A percentile compares a stretch with the other conserved stretches of the same genome.
phyloP scores from a whole-genome alignment of 257 asterid genomes.

The Solanum ossicruentum region DNA sequence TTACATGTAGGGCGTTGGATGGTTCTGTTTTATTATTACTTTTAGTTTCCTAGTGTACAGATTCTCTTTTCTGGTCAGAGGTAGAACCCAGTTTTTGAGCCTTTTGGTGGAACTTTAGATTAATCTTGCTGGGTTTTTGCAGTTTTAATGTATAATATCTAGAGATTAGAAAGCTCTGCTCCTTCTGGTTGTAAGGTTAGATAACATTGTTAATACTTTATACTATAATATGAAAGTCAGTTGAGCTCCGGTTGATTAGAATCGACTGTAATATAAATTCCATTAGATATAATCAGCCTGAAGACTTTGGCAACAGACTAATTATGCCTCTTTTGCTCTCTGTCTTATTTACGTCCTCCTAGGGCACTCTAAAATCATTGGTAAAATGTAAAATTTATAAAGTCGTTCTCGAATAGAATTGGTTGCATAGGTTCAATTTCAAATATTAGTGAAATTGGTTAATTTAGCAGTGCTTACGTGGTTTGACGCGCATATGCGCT shows the following conservation, averaged over 20 bases:
- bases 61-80: not conserved
- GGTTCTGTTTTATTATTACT: not conserved
- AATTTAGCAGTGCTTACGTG: not conserved
- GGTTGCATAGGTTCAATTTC: not conserved
- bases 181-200: not conserved
- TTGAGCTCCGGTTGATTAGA: not conserved
- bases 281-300: too few species aligned
- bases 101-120: not conserved
- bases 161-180: not conserved
- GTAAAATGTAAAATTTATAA: not conserved
- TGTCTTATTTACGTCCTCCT: not conserved
- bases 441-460: not conserved
- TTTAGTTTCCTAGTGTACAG: not conserved
- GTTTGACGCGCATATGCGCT: not conserved
- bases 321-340: too few species aligned
- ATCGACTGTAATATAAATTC: not conserved
- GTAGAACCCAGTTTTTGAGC: not conserved
- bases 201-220: not conserved
- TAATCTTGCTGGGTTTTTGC: not conserved
- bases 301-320: too few species aligned
- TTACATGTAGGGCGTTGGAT: not conserved
- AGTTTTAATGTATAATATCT: not conserved
- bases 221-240: not conserved
- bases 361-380: not conserved
- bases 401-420: not conserved